A percentile compares a stretch with the other conserved stretches of the same genome.
Conservation (phyloP, 2,329 filamentous ascomycete genomes). For the Myriosclerotinia duriaeana region DNA sequence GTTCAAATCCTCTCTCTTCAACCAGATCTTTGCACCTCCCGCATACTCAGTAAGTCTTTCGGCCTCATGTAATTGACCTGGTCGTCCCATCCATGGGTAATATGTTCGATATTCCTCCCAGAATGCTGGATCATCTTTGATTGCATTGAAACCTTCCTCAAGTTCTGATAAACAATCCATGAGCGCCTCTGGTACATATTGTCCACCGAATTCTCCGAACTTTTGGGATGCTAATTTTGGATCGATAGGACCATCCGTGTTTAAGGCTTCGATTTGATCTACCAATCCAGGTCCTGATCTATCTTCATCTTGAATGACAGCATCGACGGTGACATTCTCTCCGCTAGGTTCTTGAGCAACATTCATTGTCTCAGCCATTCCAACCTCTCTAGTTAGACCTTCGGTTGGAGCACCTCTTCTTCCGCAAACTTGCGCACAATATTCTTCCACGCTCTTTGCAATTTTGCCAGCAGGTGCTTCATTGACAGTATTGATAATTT, state of each 20-base stretch:
- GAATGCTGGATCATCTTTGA: conserved; percentile 83
- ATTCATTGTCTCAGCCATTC: conserved; percentile 66
- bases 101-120: conserved; percentile 97
- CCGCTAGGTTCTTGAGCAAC: conserved; percentile 60
- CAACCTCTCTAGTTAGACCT: conserved; percentile 59
- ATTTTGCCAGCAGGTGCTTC: conserved; percentile 65
- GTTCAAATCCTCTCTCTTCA: conserved; percentile 97
- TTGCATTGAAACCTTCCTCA: conserved; percentile 85
- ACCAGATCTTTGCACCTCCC: conserved; percentile 92
- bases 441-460: conserved; percentile 76
- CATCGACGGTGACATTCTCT: conserved; percentile 63
- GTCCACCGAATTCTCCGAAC: conserved; percentile 94
- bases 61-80: conserved; percentile 86
- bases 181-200: conserved; percentile 94
- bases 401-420: conserved; percentile 46
- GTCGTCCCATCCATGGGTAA: conserved; percentile 96
- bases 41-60: conserved; percentile 84
- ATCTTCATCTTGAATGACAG: conserved; percentile 53
- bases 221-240: conserved; percentile 69
- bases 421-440: conserved; percentile 72
- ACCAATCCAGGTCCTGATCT: conserved; percentile 35
- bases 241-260: conserved; percentile 49
- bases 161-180: conserved; percentile 95
- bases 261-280: conserved; percentile 69
- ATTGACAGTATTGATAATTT: conserved; percentile 81